Evolutionary conservation across 371 early-diverging fungal genomes (phyloP).

Genomic region (Rhizopus delemar): DNA sequence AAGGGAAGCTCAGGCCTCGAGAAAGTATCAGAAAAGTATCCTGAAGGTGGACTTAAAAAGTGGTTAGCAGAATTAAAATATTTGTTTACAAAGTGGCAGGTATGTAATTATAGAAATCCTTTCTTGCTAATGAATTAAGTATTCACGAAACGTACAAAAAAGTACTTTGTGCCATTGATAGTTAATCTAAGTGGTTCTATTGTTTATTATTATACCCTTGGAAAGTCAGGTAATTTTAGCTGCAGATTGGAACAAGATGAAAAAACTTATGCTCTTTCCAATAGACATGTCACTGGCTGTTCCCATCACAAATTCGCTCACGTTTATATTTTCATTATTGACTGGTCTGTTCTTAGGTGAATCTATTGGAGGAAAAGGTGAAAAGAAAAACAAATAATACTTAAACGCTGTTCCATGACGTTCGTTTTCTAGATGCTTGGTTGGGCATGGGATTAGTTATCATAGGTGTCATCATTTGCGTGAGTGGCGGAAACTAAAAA

Average conservation of each 20-base stretch:
- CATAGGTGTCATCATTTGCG: constrained; percentile 67
- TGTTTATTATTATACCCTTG: constrained; percentile 89
- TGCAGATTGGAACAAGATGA: too few species aligned
- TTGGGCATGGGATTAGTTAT: constrained; percentile 69
- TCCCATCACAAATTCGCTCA: constrained; percentile 88
- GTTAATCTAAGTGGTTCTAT: constrained; percentile 89
- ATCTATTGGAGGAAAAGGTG: constrained; percentile 58
- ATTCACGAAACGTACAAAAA: background rate
- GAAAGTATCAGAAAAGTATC: constrained; percentile 48
- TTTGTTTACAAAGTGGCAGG: constrained; percentile 87
- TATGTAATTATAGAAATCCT: constrained; percentile 26
- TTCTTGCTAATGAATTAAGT: background rate
- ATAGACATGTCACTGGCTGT: constrained; percentile 89
- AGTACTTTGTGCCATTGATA: constrained; percentile 84
- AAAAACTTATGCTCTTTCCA: too few species aligned
- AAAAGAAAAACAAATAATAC: background rate
- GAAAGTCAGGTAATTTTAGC: constrained; percentile 59
- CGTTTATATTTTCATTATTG: constrained; percentile 82
- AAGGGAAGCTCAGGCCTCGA: constrained; percentile 82
- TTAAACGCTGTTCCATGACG: background rate
- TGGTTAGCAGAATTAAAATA: constrained; percentile 71
- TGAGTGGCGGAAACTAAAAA: constrained; percentile 39
- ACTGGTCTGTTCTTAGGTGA: constrained; percentile 84
- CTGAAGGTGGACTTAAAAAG: constrained; percentile 54
- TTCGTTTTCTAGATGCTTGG: constrained; percentile 48